These are phyloP conservation scores for Candida patagonica DNA, from an alignment of 805 yeast genomes.

Conservation along the genomic window DNA sequence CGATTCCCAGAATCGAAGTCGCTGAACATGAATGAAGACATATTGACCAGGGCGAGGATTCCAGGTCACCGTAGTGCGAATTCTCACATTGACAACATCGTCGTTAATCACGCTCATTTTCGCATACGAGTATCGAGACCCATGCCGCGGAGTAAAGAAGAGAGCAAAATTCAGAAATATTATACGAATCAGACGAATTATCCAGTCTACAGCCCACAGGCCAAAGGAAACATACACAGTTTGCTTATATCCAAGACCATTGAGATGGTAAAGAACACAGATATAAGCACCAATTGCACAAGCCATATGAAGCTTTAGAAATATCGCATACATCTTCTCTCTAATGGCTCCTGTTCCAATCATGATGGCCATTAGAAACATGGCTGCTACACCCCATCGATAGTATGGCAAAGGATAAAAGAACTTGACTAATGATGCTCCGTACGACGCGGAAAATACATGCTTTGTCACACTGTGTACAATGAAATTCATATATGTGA, in stretches of 20 bases:
- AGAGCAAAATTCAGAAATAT: conserved; percentile 24
- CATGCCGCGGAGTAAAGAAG: conserved; percentile 30
- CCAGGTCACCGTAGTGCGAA: conserved; percentile 48
- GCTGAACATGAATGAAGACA: conserved; percentile 44
- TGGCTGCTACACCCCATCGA: conserved; percentile 29
- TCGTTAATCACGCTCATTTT: conserved; percentile 33
- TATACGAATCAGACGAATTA: conserved; percentile 46
- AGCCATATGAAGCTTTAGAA: conserved; percentile 46
- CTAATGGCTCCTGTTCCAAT: conserved; percentile 40
- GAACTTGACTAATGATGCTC: conserved; percentile 24
- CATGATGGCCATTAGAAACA: conserved; percentile 30
- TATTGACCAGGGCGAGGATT: conserved; percentile 52
- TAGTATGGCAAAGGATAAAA: conserved; percentile 29
- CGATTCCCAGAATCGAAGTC: conserved; percentile 49
- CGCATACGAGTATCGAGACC: conserved; percentile 26
- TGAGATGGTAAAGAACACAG: conserved; percentile 48
- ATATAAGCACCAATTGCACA: conserved; percentile 47
- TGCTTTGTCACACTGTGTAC: conserved; percentile 46
- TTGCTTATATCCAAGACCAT: conserved; percentile 43
- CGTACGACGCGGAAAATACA: conserved; percentile 29
- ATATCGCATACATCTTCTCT: conserved; percentile 45
- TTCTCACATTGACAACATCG: conserved; percentile 40
- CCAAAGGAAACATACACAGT: conserved; percentile 47
- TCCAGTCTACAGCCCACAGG: conserved; percentile 60
- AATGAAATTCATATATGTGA: conserved; percentile 33